Evolutionary conservation across 768 basidiomycete genomes (phyloP).

Genomic region (Lactarius hatsudake): DNA sequence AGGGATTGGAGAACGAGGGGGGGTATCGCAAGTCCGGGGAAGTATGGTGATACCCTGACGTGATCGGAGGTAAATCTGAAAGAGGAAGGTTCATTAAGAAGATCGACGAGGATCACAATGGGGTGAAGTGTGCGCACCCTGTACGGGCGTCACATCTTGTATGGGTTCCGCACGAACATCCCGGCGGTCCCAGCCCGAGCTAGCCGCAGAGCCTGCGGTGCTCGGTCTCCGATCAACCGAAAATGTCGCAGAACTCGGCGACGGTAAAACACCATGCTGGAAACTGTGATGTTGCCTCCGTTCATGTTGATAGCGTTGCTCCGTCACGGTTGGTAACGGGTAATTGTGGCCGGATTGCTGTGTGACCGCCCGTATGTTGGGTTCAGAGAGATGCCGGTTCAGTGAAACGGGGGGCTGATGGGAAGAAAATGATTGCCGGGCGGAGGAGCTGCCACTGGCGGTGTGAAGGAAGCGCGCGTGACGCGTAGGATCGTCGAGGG

Average conservation of each 20-base stretch:
- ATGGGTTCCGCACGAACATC: constrained; percentile 13
- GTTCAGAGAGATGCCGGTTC: constrained; percentile 20
- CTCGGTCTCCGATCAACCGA: constrained; percentile 21
- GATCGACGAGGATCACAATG: constrained; percentile 21
- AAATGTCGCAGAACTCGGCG: constrained; percentile 16
- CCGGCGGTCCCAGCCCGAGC: constrained; percentile 22
- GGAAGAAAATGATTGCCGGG: constrained; percentile 8
- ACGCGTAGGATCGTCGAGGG: constrained; percentile 12
- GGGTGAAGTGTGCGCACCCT: constrained; percentile 10
- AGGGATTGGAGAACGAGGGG: constrained; percentile 19
- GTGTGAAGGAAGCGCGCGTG: constrained; percentile 20
- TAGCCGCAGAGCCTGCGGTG: constrained; percentile 24
- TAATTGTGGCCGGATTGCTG: constrained; percentile 9
- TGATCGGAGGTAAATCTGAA: constrained; percentile 23
- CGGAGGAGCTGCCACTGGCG: constrained; percentile 10
- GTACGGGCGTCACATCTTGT: constrained; percentile 11
- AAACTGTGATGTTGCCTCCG: constrained; percentile 14
- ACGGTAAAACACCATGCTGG: constrained; percentile 16
- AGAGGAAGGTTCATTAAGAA: constrained; percentile 13
- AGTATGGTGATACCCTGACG: constrained; percentile 7
- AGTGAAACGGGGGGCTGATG: constrained; percentile 12
- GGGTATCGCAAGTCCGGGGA: constrained; percentile 14
- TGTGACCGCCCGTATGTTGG: constrained; percentile 19
- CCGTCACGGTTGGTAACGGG: constrained; percentile 3
- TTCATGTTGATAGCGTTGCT: constrained; percentile 11